Conservation (phyloP, 108 stramenopile genomes). For the Cyclotella sp. region DNA sequence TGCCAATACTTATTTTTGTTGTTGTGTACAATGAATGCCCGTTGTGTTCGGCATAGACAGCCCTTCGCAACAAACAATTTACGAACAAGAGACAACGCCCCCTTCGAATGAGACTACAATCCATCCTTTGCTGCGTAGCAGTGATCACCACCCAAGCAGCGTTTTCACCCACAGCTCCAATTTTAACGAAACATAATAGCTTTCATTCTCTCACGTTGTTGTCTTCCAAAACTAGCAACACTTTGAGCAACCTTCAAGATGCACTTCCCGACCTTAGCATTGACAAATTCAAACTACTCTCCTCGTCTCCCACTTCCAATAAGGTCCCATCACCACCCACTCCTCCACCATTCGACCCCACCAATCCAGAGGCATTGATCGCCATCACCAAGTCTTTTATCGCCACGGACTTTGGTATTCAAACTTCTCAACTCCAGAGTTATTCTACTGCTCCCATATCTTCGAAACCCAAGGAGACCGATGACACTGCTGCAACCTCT, state of each 20-base stretch:
- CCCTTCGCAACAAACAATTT: not conserved
- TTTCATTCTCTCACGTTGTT: not conserved
- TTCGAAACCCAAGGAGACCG: not conserved
- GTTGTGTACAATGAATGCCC: too few relatives aligned
- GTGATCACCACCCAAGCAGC: slow-evolving; percentile 3
- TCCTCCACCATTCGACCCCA: slow-evolving; percentile 27
- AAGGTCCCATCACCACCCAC: slow-evolving; percentile 1
- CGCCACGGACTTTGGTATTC: slow-evolving; percentile 37
- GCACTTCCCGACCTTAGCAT: not conserved
- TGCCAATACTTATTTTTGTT: too few relatives aligned
- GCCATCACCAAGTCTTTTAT: slow-evolving; percentile 31
- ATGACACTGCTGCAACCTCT: not conserved
- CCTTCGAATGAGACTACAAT: not conserved
- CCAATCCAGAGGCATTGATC: slow-evolving; percentile 26
- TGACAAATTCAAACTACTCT: not conserved
- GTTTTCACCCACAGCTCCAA: slow-evolving; percentile 1
- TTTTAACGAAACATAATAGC: not conserved
- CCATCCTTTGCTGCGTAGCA: not conserved
- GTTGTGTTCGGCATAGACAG: too few relatives aligned
- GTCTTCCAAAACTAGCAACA: not conserved
- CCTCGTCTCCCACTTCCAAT: not conserved
- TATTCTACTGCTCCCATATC: slow-evolving; percentile 9
- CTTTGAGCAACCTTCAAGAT: not conserved
- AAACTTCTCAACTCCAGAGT: not conserved
- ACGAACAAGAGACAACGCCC: not conserved